Evolutionary conservation across 805 yeast species (phyloP).

Genomic region (Cyberlindnera subsufficiens): DNA sequence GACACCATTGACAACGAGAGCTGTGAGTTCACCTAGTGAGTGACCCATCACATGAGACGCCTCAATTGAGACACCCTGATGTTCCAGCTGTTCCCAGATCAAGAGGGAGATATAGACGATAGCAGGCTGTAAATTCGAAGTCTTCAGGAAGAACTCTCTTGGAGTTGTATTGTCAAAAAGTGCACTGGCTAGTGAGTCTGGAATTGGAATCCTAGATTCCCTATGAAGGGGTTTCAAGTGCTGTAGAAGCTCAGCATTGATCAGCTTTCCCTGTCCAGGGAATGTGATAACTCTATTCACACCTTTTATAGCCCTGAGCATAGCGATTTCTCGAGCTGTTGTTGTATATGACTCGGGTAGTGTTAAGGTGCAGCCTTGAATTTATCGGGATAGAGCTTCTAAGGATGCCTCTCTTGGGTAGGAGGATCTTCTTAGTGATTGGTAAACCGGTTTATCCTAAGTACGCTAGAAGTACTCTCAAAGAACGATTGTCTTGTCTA

Average conservation of each 20-base stretch:
- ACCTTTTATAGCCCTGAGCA: no score
- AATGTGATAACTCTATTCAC: slow-evolving; percentile 10
- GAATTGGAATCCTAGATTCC: slow-evolving; percentile 6
- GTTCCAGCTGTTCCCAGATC: slow-evolving; percentile 20
- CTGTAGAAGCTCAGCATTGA: slow-evolving; percentile 8
- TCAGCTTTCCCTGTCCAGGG: slow-evolving; percentile 24
- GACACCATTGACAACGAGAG: slow-evolving; percentile 28
- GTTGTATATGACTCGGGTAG: no score
- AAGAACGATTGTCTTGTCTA: no score
- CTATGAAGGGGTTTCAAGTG: slow-evolving; percentile 6
- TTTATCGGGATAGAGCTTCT: no score
- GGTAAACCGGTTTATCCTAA: no score
- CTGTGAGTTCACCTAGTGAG: slow-evolving; percentile 39
- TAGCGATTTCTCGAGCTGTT: no score
- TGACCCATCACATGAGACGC: slow-evolving; percentile 32
- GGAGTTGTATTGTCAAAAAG: slow-evolving; percentile 5
- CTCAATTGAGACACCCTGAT: slow-evolving; percentile 16
- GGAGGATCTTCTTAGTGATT: no score
- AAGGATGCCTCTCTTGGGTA: no score
- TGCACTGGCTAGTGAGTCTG: slow-evolving; percentile 9
- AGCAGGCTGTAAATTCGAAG: slow-evolving; percentile 28
- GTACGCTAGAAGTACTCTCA: no score
- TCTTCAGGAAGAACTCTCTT: slow-evolving; percentile 15
- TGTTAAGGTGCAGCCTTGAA: no score
- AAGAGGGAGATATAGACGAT: slow-evolving; percentile 20